A percentile compares a stretch with the other conserved stretches of the same genome.
Evolutionary conservation across 257 asterid genomes (phyloP).

Genomic region (Nicotiana knightiana): DNA sequence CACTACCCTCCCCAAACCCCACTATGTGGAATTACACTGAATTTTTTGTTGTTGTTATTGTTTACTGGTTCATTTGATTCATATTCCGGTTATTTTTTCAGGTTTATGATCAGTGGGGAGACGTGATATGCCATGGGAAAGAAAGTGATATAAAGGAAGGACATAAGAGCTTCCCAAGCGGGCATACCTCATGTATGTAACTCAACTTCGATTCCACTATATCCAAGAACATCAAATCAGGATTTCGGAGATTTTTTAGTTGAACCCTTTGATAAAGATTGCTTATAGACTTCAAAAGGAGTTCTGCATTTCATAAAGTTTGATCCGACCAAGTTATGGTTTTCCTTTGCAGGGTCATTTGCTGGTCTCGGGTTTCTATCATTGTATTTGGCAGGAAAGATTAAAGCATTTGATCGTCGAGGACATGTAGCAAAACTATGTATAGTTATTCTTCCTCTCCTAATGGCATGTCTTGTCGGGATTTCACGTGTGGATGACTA

Average conservation of each 20-base stretch:
- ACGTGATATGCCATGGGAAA: constrained; percentile 67
- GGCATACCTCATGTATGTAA: constrained; percentile 72
- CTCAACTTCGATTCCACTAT: neutral
- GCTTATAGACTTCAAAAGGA: neutral
- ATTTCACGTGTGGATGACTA: constrained; percentile 93
- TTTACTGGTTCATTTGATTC: neutral
- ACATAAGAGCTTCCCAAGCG: constrained; percentile 93
- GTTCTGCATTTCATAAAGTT: neutral
- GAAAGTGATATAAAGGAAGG: constrained; percentile 68
- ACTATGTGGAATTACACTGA: too few species aligned
- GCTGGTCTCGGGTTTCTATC: constrained; percentile 88
- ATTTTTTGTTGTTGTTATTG: neutral
- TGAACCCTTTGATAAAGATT: neutral
- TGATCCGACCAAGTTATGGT: neutral
- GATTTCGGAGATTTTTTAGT: neutral
- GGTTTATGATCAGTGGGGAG: constrained; percentile 57
- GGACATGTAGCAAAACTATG: constrained; percentile 83
- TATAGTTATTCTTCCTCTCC: constrained; percentile 62
- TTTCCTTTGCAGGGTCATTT: constrained; percentile 65
- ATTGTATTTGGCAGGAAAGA: constrained; percentile 64
- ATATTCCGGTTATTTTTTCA: constrained; percentile 9
- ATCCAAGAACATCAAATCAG: neutral
- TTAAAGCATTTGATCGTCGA: constrained; percentile 63
- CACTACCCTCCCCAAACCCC: too few species aligned
- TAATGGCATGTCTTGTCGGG: constrained; percentile 70